Conservation (phyloP, 2,329 filamentous ascomycete species). For the Colletotrichum spaethianum region DNA sequence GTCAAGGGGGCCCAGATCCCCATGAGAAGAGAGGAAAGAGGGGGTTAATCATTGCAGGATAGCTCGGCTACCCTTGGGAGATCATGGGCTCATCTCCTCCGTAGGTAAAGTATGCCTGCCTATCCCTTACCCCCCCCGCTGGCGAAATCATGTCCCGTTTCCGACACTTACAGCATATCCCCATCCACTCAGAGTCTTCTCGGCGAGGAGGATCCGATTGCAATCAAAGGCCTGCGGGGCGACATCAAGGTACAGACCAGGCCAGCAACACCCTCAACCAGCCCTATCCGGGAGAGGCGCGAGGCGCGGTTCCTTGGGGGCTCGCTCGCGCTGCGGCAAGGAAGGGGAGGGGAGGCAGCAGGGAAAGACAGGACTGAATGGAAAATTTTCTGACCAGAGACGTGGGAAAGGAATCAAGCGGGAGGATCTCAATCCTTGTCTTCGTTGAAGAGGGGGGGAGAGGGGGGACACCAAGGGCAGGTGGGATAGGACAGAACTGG, state of each 20-base stretch:
- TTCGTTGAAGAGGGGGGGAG: neutral
- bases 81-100: neutral
- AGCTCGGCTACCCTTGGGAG: neutral
- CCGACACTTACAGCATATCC: neutral
- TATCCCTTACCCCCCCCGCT: neutral
- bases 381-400: conserved; percentile 8
- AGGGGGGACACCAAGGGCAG: neutral
- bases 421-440: conserved; percentile 37
- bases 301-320: neutral
- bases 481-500: neutral
- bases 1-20: neutral
- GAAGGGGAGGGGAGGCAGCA: neutral
- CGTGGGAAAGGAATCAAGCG: conserved; percentile 34
- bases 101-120: neutral
- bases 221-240: neutral
- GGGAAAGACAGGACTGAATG: neutral
- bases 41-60: neutral
- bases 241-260: neutral
- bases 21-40: neutral
- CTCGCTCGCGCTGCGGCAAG: conserved; percentile 2
- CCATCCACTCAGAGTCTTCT: too few species aligned
- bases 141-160: neutral
- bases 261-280: neutral
- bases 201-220: too few species aligned
- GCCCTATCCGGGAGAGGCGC: neutral